A percentile compares a stretch with the other conserved stretches of the same genome.
These are phyloP conservation scores for Lasiodiplodia citricola DNA, from an alignment of 2,329 filamentous ascomycete species.

Conservation along the genomic window DNA sequence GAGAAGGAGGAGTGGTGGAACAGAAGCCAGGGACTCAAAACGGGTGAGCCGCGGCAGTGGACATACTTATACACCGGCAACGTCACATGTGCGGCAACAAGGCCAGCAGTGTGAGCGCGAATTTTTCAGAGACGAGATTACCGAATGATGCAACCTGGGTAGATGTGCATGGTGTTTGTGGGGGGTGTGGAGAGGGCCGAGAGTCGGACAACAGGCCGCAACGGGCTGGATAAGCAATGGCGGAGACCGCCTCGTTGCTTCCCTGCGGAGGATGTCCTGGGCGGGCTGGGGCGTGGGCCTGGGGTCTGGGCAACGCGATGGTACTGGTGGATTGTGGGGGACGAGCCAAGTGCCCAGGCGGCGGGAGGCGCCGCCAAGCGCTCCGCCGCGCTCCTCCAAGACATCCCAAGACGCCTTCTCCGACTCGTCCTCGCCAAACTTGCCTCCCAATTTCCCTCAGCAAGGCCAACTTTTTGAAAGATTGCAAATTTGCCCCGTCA, in stretches of 20 bases:
- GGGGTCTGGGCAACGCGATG: slow-evolving; percentile 4
- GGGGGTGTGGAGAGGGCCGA: slow-evolving; percentile 20
- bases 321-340: slow-evolving; percentile 8
- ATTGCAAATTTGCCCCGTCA: neutral
- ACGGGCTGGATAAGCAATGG: slow-evolving; percentile 18
- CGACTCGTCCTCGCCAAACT: slow-evolving; percentile 15
- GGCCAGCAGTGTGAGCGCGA: slow-evolving; percentile 21
- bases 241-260: slow-evolving; percentile 14
- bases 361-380: slow-evolving; percentile 15
- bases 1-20: neutral
- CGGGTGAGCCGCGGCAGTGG: neutral
- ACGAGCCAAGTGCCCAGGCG: slow-evolving; percentile 15
- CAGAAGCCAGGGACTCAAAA: neutral
- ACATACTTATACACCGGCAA: neutral
- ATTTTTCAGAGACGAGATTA: slow-evolving; percentile 10
- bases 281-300: slow-evolving; percentile 16
- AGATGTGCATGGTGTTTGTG: slow-evolving; percentile 19
- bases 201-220: slow-evolving; percentile 10
- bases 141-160: slow-evolving; percentile 15
- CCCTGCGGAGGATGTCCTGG: slow-evolving; percentile 20
- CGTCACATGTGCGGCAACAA: slow-evolving; percentile 1
- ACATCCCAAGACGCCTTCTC: slow-evolving; percentile 13
- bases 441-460: neutral
- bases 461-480: neutral
- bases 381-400: slow-evolving; percentile 20